A percentile compares a stretch with the other conserved stretches of the same genome.
Evolutionary conservation across 176 grass and related monocot genomes (phyloP).

Genomic region (Paspalum notatum): DNA sequence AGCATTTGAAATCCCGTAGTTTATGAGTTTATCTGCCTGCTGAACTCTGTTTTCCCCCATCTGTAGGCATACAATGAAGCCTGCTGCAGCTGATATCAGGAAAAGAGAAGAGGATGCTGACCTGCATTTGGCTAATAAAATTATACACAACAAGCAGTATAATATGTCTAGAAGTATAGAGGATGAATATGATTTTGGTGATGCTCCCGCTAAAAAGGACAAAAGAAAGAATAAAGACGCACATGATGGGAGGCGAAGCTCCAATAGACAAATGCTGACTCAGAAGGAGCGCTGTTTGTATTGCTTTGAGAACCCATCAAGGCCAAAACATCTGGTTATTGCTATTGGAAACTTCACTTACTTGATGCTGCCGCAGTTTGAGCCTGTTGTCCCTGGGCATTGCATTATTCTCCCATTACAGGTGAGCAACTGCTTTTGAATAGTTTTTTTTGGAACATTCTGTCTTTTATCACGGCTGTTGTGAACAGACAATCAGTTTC

Average conservation of each 20-base stretch:
- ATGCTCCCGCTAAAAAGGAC: constrained; percentile 70
- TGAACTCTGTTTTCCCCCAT: constrained; percentile 22
- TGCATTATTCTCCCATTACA: constrained; percentile 92
- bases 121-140: constrained; percentile 75
- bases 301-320: constrained; percentile 96
- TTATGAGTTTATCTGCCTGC: constrained; percentile 3
- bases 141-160: constrained; percentile 82
- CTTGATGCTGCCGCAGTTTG: constrained; percentile 84
- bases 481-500: not conserved
- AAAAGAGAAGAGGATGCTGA: constrained; percentile 91
- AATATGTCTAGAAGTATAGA: constrained; percentile 70
- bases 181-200: constrained; percentile 97
- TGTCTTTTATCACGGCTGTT: constrained; percentile 9
- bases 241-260: constrained; percentile 47
- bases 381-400: constrained; percentile 79
- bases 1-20: not conserved
- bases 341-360: constrained; percentile 96
- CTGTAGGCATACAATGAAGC: constrained; percentile 55
- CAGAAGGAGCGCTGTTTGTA: constrained; percentile 88
- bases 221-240: constrained; percentile 63
- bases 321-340: constrained; percentile 92
- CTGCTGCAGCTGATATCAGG: constrained; percentile 54
- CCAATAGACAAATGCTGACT: constrained; percentile 50
- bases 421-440: constrained; percentile 51
- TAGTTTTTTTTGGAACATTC: not conserved